Base-by-base conservation (phyloP, 108 stramenopile genomes). In the Skeletonema tropicum region DNA sequence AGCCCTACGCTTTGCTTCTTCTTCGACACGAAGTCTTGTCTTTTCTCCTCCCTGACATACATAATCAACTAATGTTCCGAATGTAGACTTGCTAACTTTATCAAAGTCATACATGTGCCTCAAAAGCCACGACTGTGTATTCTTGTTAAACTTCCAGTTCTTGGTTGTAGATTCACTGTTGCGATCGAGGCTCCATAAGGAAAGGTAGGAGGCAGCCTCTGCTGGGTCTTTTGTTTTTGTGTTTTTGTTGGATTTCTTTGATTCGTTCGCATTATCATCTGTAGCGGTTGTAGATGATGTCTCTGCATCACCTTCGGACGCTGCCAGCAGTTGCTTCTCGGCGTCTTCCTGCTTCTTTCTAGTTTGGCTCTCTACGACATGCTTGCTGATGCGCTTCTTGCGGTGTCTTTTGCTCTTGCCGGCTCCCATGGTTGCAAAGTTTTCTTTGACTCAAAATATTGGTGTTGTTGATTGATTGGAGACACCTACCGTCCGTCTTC, bases 71-170 rank as follows among this genome's bases (percentile, higher is more conserved):
- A 96, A 65, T 10, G 89, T 7, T 1, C 70, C 30, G 70, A 93
- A 93, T 1, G 83, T 68, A 0, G 73, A n/a, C 71, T 95, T 95
- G 49, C 79, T 45, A 5, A 95, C 87, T 68, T 87, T 88, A n/a
- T 90, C 91, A 15, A 79, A 86, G 41, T 93, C 84, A 82, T 92
- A 97, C 93, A 96, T 91, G 75, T 96, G 92, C 19, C 94, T 80
- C 17, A 96, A 85, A 0, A 97, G 71, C 96, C 96, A 97, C 33
- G 93, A 89, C 81, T 97, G 96, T 3, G 94, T 96, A 70, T 97
- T 97, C 73, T 97, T 97, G 71, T 94, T 94, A 85, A 97, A 97
- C 85, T 95, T 97, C 96, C 96, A 97, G 7, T 62, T 19, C 9
- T 30, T 48, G 66, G 36, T 38, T 25, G 17, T 33, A 17, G 74